These are phyloP conservation scores for Pseudonectria buxi DNA, from an alignment of 2,329 filamentous ascomycete genomes.

Conservation along the genomic window DNA sequence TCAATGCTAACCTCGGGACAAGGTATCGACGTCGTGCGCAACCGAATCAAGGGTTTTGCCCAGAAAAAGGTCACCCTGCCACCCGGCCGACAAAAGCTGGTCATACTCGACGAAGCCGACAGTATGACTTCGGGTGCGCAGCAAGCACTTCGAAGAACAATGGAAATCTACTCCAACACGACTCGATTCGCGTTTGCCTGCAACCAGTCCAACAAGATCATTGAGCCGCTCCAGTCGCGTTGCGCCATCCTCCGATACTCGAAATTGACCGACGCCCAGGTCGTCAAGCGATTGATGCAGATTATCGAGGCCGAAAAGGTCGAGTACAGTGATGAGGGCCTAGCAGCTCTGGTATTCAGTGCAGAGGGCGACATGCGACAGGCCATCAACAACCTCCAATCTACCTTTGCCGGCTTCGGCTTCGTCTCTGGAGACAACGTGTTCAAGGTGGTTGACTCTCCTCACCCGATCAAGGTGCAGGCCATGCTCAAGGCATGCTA, in stretches of 20 bases:
- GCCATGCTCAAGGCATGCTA: slow-evolving; percentile 97
- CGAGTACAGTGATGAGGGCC: slow-evolving; percentile 82
- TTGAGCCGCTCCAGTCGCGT: slow-evolving; percentile 94
- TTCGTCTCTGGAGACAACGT: slow-evolving; percentile 98
- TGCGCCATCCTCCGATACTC: slow-evolving; percentile 95
- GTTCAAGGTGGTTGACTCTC: slow-evolving; percentile 93
- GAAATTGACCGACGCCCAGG: slow-evolving; percentile 83
- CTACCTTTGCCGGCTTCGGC: slow-evolving; percentile 85
- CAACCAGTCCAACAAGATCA: slow-evolving; percentile 99
- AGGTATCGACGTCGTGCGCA: slow-evolving; percentile 95
- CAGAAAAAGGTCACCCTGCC: slow-evolving; percentile 98
- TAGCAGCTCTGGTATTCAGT: slow-evolving; percentile 93
- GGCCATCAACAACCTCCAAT: slow-evolving; percentile 97
- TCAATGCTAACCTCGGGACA: neutral
- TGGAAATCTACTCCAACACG: slow-evolving; percentile 98
- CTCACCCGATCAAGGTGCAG: slow-evolving; percentile 96
- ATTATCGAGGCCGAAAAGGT: slow-evolving; percentile 91
- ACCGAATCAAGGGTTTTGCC: slow-evolving; percentile 95
- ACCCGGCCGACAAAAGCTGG: slow-evolving; percentile 83
- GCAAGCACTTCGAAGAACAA: slow-evolving; percentile 87
- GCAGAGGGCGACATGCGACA: slow-evolving; percentile 98
- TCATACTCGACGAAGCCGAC: slow-evolving; percentile 97
- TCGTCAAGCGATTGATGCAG: slow-evolving; percentile 84
- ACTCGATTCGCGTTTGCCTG: slow-evolving; percentile 97
- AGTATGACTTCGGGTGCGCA: slow-evolving; percentile 97